A percentile compares a stretch with the other conserved stretches of the same genome.
Evolutionary conservation across 2,329 filamentous ascomycete genomes (phyloP).

Genomic region (Beauveria sp.): DNA sequence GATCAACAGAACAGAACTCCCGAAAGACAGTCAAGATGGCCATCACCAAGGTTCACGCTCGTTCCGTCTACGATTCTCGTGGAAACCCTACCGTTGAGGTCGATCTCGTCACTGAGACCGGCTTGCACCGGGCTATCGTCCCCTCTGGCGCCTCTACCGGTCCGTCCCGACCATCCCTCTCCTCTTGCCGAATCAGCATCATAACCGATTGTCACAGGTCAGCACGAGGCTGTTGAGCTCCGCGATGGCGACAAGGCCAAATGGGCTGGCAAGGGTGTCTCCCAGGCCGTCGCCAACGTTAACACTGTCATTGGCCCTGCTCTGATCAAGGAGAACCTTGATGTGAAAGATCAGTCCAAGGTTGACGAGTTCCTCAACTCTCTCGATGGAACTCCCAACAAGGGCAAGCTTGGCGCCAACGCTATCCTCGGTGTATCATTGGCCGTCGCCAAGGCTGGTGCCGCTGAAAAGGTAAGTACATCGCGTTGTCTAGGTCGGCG

Average conservation of each 20-base stretch:
- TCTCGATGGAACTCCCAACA: conserved; percentile 79
- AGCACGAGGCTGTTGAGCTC: conserved; percentile 87
- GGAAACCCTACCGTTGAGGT: conserved; percentile 98
- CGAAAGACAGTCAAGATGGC: conserved; percentile 57
- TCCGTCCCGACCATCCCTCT: conserved; percentile 37
- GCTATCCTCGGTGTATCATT: conserved; percentile 80
- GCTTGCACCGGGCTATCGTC: conserved; percentile 94
- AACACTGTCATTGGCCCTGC: conserved; percentile 74
- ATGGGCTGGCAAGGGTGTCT: conserved; percentile 82
- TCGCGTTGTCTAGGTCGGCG: not conserved
- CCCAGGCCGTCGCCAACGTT: conserved; percentile 80
- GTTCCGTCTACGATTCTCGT: conserved; percentile 97
- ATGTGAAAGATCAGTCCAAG: conserved; percentile 80
- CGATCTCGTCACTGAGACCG: conserved; percentile 91
- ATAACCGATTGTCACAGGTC: conserved; percentile 46
- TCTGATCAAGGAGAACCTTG: conserved; percentile 72
- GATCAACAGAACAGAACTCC: not conserved
- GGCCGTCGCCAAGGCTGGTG: conserved; percentile 81
- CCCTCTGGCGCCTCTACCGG: conserved; percentile 94
- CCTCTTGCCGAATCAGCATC: conserved; percentile 17
- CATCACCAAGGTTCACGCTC: conserved; percentile 83
- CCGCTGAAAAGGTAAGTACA: conserved; percentile 65
- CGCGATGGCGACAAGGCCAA: conserved; percentile 82
- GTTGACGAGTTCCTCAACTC: conserved; percentile 79
- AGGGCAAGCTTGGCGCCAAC: conserved; percentile 82